Evolutionary conservation across 1,139 yeast species (phyloP).

Genomic region (Magnusiomyces sp.): DNA sequence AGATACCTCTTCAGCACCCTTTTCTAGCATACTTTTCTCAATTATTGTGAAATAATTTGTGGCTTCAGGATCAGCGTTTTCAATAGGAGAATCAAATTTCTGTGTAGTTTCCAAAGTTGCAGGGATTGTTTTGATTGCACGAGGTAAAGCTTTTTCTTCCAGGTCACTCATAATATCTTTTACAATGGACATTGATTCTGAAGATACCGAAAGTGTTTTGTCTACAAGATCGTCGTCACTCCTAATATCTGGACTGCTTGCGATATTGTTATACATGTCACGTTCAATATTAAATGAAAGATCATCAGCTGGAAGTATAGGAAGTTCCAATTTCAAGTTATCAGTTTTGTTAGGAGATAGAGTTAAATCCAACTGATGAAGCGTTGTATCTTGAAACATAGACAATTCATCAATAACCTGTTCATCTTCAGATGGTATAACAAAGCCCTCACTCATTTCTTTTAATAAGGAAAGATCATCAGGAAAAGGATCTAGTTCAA

Average conservation of each 20-base stretch:
- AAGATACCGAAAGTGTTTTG: neutral
- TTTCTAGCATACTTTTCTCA: neutral
- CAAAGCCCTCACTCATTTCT: neutral
- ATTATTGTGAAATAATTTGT: neutral
- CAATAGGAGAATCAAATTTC: conserved; percentile 1
- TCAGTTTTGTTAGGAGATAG: neutral
- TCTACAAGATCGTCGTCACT: neutral
- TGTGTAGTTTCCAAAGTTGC: too few relatives aligned
- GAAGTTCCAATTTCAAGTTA: neutral
- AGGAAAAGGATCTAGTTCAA: neutral
- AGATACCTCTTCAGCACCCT: neutral
- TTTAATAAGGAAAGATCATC: neutral
- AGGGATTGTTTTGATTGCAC: neutral
- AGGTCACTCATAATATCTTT: neutral
- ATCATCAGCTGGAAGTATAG: neutral
- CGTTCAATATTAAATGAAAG: neutral
- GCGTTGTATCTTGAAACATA: neutral
- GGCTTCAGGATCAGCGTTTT: neutral
- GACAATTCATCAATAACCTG: neutral
- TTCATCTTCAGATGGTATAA: neutral
- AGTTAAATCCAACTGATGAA: neutral
- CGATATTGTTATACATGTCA: neutral
- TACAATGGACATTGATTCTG: neutral
- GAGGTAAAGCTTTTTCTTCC: neutral
- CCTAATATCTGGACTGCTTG: neutral